Evolutionary conservation across 129 eudicot species (phyloP), one percentile per base, ranked within the genome.

Genomic region (Escallonia rubra): DNA sequence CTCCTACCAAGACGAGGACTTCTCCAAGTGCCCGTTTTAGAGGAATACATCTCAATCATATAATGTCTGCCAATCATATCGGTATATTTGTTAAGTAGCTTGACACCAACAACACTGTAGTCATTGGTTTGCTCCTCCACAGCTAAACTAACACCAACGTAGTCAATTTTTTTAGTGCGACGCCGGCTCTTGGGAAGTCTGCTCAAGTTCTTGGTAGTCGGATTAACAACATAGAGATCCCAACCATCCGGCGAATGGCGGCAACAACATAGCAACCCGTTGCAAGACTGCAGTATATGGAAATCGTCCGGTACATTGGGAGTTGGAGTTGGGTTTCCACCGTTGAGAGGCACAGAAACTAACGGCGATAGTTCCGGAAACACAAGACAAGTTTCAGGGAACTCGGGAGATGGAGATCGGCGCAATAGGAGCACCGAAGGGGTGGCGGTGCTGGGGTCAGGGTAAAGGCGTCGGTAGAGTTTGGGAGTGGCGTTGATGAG

Each of bases 271-370:
- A 82, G 15, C 10, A 86, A 67, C 13, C 83, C 85, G 43, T 82
- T 79, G 70, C 85, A 85, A 39, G 91, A 81, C 43, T 82, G 83
- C 11, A 59, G 8, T 7, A 82, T 67, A 0, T 7, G 16, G 6
- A 75, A 43, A 38, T 60, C 65, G 0, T 10, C 38, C 10, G 61
- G 56, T 54, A 69, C 67, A 10, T 52, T 9, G 45, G 78, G 77
- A 3, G 76, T 55, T 9, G 23, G 69, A 11, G 55, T 57, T 0
- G 46, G 70, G 38, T 10, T 15, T n/a, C 61, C 23, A 8, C 10
- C 4, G 14, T 60, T 59, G 14, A 77, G 65, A 12, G 81, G 70
- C 14, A 81, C 42, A 47, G 75, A 78, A 6, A 78, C 74, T 42
- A 60, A 69, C 50, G 16, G 43, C 73, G 69, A 54, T 63, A 49